Percentiles rank a stretch among this genome's conserved stretches.
Evolutionary conservation across 2,329 filamentous ascomycete species (phyloP).

Genomic region (Simplicillium sp.): DNA sequence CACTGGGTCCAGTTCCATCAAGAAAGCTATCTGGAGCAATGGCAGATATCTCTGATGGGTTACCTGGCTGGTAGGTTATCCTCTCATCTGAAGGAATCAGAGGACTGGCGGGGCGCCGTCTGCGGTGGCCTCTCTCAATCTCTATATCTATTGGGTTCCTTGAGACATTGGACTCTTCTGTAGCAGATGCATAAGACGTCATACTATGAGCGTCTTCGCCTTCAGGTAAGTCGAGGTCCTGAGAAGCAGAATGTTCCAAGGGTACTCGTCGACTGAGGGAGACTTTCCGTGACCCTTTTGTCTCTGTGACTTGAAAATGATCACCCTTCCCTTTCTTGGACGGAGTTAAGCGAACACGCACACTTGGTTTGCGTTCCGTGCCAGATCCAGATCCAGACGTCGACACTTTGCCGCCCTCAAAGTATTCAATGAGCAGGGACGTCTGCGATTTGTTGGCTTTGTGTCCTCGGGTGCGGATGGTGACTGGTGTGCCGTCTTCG

Average conservation of each 20-base stretch:
- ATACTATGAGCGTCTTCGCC: constrained; percentile 57
- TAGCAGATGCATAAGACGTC: constrained; percentile 68
- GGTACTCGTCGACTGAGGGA: constrained; percentile 48
- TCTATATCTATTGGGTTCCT: constrained; percentile 81
- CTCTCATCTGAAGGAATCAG: constrained; percentile 49
- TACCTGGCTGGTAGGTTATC: constrained; percentile 46
- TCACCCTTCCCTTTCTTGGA: constrained; percentile 61
- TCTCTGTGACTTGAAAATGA: constrained; percentile 80
- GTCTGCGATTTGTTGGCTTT: constrained; percentile 64
- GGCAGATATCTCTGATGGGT: constrained; percentile 79
- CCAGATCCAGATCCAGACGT: constrained; percentile 32
- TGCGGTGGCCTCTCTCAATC: constrained; percentile 54
- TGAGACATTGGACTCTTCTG: constrained; percentile 69
- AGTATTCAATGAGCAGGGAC: constrained; percentile 89
- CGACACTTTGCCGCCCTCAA: constrained; percentile 62
- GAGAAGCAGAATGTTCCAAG: constrained; percentile 27
- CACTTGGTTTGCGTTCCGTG: constrained; percentile 67
- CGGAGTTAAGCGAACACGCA: constrained; percentile 70
- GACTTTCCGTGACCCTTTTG: constrained; percentile 61
- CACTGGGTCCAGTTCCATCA: constrained; percentile 43
- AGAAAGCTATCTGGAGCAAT: constrained; percentile 54
- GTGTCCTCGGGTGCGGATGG: constrained; percentile 69
- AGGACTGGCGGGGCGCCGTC: constrained; percentile 58
- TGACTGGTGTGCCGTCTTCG: constrained; percentile 84
- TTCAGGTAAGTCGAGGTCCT: constrained; percentile 33